Conservation (phyloP, 164 flowering plant genomes). For the Malania oleifera region DNA sequence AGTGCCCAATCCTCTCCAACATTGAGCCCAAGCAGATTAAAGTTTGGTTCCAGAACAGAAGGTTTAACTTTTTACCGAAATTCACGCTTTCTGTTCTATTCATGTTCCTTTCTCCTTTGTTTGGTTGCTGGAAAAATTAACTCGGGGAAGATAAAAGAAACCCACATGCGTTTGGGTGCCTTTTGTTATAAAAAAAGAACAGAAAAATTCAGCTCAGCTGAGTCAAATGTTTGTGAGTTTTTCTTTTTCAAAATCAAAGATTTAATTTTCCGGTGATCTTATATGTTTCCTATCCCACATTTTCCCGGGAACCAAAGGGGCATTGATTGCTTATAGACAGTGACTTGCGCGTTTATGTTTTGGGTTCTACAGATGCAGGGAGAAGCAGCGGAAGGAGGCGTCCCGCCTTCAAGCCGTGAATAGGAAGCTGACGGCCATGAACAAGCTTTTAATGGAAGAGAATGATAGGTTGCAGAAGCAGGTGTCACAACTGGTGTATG, state of each 20-base stretch:
- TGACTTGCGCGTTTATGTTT: not conserved
- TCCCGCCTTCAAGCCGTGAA: conserved; percentile 87
- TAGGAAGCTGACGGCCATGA: conserved; percentile 88
- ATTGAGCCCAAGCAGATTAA: conserved; percentile 98
- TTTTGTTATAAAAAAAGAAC: too few species aligned
- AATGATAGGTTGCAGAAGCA: conserved; percentile 95
- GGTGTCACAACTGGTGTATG: conserved; percentile 87
- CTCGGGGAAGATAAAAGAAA: too few species aligned
- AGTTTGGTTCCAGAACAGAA: conserved; percentile 98
- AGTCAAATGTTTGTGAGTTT: too few species aligned
- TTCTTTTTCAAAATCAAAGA: not conserved
- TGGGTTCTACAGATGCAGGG: conserved; percentile 69
- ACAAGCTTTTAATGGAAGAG: conserved; percentile 94
- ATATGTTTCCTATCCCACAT: not conserved
- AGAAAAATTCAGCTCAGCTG: too few species aligned
- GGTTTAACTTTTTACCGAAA: conserved; percentile 32
- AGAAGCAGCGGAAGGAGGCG: conserved; percentile 92
- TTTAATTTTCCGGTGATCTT: not conserved
- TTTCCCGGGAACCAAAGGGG: not conserved
- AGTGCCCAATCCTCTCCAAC: conserved; percentile 89
- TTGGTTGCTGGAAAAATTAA: conserved; percentile 1
- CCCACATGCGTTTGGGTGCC: too few species aligned
- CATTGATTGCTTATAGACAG: too few species aligned
- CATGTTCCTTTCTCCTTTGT: too few species aligned
- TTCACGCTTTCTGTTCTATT: not conserved